phyloP scores from a whole-genome alignment of 2,329 filamentous ascomycete species.

The Beauveria bassiana region DNA sequence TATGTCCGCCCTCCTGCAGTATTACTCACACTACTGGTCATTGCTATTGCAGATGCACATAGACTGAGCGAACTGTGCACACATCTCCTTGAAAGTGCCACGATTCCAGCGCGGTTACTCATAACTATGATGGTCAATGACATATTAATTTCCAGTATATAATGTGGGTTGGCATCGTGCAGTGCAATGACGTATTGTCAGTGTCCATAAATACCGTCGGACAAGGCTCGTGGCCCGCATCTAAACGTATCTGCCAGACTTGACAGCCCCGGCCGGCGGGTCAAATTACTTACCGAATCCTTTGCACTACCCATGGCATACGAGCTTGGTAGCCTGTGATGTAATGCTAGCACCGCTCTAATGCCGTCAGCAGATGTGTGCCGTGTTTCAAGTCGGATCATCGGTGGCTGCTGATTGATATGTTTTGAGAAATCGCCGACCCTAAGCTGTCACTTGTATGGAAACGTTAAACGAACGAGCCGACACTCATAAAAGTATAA shows the following conservation, averaged over 20 bases:
- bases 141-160: background rate
- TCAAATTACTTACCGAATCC: background rate
- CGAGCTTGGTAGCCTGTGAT: background rate
- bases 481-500: background rate
- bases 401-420: background rate
- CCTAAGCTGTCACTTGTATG: background rate
- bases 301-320: background rate
- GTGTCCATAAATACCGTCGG: background rate
- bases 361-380: background rate
- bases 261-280: background rate
- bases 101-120: background rate
- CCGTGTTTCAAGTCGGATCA: background rate
- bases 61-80: too few relatives aligned
- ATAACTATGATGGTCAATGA: background rate
- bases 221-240: background rate
- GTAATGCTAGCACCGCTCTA: background rate
- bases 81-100: too few relatives aligned
- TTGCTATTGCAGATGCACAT: too few relatives aligned
- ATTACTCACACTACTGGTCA: background rate
- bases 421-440: background rate
- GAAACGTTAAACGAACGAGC: background rate
- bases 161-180: background rate
- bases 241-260: background rate
- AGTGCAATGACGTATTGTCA: background rate
- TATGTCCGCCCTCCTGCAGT: background rate